Evolutionary conservation across 208 protist genomes (phyloP), one percentile per base, ranked within the genome.

Genomic region (Jaenimonas drosophilae): DNA sequence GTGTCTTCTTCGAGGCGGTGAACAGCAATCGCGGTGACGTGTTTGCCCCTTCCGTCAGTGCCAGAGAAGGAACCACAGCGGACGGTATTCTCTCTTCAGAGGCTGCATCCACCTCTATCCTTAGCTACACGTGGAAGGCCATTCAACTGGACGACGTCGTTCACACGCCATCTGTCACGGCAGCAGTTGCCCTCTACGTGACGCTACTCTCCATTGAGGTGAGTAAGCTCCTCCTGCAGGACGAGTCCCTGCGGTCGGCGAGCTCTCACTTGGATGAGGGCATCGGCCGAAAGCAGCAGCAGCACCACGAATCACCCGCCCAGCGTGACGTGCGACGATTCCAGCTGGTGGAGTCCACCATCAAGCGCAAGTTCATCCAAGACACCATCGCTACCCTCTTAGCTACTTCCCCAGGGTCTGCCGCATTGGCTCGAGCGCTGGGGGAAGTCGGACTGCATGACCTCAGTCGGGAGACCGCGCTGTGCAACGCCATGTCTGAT

Each of bases 401-500:
- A 25, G 11, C 14, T 9, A 51, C 65, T 0, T 34, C 16, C 26
- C 4, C 34, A 14, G 52, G 52, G 21, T 63, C 62, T 30, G 47
- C 29, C n/a, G 4, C 25, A 4, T 63, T 88, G 7, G 51, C 69
- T 2, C 64, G 59, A 33, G 50, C 54, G 4, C 70, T 88, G 7
- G 62, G 58, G 0, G 49, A 48, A 17, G 34, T 19, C 7, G 49
- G 53, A 2, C 46, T 78, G 3, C 53, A 78, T 47, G 58, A 78
- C 26, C 67, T 73, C 30, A 62, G 61, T 33, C 77, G 70, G 28
- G 73, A 87, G 30, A 69, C 70, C 2, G 47, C 72, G n/a, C 59
- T 91, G 12, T 86, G 72, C 50, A 78, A 75, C 38, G 69, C 77
- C n/a, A 83, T 84, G 64, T 59, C 69, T 26, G 62, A 73, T 34